phyloP scores from a whole-genome alignment of 176 grass and related monocot species.

The Cenchrus purpureus region DNA sequence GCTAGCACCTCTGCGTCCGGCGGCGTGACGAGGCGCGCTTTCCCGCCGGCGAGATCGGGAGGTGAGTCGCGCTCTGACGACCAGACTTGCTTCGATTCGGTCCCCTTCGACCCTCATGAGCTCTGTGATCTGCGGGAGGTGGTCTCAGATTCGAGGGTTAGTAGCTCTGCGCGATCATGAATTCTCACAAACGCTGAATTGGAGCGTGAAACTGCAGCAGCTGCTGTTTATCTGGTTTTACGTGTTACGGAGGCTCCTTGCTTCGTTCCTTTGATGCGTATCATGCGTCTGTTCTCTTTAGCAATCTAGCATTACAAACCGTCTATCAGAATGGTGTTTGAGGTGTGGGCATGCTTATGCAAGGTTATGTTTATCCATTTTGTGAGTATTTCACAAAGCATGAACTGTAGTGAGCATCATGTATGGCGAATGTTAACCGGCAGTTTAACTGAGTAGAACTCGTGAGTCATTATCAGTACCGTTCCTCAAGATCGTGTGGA shows the following conservation, averaged over 20 bases:
- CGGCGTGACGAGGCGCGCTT: conserved; percentile 31
- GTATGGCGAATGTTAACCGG: not conserved
- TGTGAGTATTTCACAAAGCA: not conserved
- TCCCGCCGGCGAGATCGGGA: conserved; percentile 58
- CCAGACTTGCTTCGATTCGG: conserved; percentile 31
- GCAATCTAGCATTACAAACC: not conserved
- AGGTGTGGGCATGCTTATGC: not conserved
- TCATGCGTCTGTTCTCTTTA: not conserved
- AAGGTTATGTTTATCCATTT: too few relatives aligned
- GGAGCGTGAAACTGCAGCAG: not conserved
- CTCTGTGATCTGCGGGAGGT: not conserved
- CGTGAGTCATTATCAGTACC: too few relatives aligned
- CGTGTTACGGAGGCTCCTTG: not conserved
- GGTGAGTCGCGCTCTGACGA: conserved; percentile 45
- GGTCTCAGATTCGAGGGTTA: not conserved
- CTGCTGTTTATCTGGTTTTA: not conserved
- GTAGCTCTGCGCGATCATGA: not conserved
- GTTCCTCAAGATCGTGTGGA: not conserved
- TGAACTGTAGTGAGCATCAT: not conserved
- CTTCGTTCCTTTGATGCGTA: not conserved
- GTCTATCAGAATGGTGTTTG: not conserved
- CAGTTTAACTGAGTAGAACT: not conserved
- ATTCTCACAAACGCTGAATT: not conserved
- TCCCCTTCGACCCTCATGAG: not conserved
- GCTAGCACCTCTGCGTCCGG: conserved; percentile 57